Percentiles rank a stretch among this genome's conserved stretches.
Evolutionary conservation across 129 eudicot genomes (phyloP).

Genomic region (Cynara cardunculus): DNA sequence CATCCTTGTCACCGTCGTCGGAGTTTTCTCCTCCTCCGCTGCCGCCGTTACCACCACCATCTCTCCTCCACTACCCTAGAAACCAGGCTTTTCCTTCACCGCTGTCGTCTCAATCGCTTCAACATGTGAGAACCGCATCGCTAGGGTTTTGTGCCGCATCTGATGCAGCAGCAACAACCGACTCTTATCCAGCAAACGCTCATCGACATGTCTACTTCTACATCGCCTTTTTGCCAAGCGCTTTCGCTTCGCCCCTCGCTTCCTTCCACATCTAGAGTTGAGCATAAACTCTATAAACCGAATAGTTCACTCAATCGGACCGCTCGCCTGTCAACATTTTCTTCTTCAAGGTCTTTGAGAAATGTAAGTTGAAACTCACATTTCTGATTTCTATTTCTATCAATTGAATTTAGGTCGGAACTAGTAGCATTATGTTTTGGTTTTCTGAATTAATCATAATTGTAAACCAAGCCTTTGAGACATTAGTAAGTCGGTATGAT

Average conservation of each 20-base stretch:
- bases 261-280: conserved; percentile 20
- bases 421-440: not conserved
- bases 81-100: not conserved
- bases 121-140: conserved; percentile 17
- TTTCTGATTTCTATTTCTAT: not conserved
- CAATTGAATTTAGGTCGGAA: not conserved
- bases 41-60: not conserved
- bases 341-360: conserved; percentile 27
- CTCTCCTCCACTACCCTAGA: not conserved
- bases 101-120: not conserved
- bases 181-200: not conserved
- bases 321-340: not conserved
- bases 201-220: conserved; percentile 27
- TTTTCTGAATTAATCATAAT: not conserved
- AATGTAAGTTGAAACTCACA: conserved; percentile 25
- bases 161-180: conserved; percentile 7
- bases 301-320: conserved; percentile 3
- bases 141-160: conserved; percentile 21
- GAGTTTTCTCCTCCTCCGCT: conserved; percentile 1
- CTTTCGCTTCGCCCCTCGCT: conserved; percentile 28
- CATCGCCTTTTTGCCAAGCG: conserved; percentile 18
- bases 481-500: not conserved
- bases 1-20: conserved; percentile 11
- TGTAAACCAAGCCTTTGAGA: not conserved
- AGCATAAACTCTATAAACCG: conserved; percentile 14